phyloP scores from a whole-genome alignment of 2,329 filamentous ascomycete genomes.

The Stagonosporopsis tanaceti region DNA sequence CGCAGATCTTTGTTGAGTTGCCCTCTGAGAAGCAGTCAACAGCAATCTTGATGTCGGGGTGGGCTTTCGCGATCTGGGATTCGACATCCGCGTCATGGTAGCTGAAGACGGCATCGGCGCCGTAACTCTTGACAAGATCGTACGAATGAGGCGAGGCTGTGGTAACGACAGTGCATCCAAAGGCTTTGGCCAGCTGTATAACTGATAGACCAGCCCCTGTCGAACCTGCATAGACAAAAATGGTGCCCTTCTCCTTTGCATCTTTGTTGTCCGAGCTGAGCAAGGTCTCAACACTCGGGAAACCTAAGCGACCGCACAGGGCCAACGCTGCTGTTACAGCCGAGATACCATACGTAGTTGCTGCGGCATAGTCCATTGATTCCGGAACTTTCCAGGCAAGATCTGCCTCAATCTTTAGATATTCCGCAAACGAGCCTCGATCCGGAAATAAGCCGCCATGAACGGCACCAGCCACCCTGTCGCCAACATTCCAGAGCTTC shows the following conservation, averaged over 20 bases:
- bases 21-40: constrained; percentile 47
- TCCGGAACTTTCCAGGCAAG: not conserved
- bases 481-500: not conserved
- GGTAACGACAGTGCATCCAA: constrained; percentile 14
- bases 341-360: constrained; percentile 1
- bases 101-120: constrained; percentile 39
- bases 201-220: constrained; percentile 17
- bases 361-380: not conserved
- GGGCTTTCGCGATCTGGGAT: constrained; percentile 5
- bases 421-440: constrained; percentile 2
- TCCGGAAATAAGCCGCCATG: constrained; percentile 1
- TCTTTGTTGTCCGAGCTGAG: not conserved
- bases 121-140: constrained; percentile 22
- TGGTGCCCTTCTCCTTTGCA: not conserved
- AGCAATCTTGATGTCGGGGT: constrained; percentile 36
- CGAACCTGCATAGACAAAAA: constrained; percentile 18
- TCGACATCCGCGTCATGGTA: constrained; percentile 41
- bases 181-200: constrained; percentile 15
- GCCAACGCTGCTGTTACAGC: constrained; percentile 3
- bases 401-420: not conserved
- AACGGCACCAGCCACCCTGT: not conserved
- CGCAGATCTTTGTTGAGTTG: constrained; percentile 41
- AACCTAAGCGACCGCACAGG: not conserved
- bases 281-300: not conserved
- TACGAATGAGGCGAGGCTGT: constrained; percentile 22